Evolutionary conservation across 495 filamentous ascomycete genomes (phyloP).

Genomic region (Penicillium parvum): DNA sequence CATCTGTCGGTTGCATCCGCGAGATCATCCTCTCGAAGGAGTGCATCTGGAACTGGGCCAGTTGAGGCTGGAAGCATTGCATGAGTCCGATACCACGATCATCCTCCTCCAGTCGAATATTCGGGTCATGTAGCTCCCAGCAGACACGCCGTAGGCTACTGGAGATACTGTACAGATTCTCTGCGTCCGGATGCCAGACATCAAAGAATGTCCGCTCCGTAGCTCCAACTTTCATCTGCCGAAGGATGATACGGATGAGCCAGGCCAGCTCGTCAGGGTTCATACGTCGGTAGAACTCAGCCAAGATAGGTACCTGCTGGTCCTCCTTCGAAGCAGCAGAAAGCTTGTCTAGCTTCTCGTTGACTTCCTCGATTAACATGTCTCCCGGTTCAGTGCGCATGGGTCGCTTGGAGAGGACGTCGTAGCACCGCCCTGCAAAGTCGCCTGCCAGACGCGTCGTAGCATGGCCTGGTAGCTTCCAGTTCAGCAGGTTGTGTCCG

Average conservation of each 20-base stretch:
- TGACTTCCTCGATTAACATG: slow-evolving; percentile 85
- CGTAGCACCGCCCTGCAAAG: slow-evolving; percentile 83
- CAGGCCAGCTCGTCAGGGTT: slow-evolving; percentile 91
- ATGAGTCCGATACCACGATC: slow-evolving; percentile 76
- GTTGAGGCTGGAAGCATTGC: slow-evolving; percentile 95
- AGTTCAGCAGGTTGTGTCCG: slow-evolving; percentile 78
- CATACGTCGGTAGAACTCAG: slow-evolving; percentile 84
- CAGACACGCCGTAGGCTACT: slow-evolving; percentile 87
- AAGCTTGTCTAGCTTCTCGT: slow-evolving; percentile 76
- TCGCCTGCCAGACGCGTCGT: slow-evolving; percentile 71
- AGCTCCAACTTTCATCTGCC: slow-evolving; percentile 97
- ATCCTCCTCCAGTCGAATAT: slow-evolving; percentile 67
- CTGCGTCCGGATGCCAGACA: slow-evolving; percentile 91
- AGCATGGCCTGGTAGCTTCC: slow-evolving; percentile 80
- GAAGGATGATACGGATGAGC: slow-evolving; percentile 90
- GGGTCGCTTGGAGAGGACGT: slow-evolving; percentile 78
- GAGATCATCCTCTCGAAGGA: slow-evolving; percentile 78
- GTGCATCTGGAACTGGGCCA: slow-evolving; percentile 92
- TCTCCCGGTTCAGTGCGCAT: slow-evolving; percentile 69
- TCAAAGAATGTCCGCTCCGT: slow-evolving; percentile 89
- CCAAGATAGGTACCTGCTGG: slow-evolving; percentile 72
- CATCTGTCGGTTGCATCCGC: slow-evolving; percentile 63
- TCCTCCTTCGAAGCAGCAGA: slow-evolving; percentile 73
- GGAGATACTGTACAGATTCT: slow-evolving; percentile 84
- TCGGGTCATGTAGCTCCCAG: slow-evolving; percentile 85